These are phyloP conservation scores for Stentor coeruleus DNA, from an alignment of 73 alveolate genomes.

Conservation along the genomic window DNA sequence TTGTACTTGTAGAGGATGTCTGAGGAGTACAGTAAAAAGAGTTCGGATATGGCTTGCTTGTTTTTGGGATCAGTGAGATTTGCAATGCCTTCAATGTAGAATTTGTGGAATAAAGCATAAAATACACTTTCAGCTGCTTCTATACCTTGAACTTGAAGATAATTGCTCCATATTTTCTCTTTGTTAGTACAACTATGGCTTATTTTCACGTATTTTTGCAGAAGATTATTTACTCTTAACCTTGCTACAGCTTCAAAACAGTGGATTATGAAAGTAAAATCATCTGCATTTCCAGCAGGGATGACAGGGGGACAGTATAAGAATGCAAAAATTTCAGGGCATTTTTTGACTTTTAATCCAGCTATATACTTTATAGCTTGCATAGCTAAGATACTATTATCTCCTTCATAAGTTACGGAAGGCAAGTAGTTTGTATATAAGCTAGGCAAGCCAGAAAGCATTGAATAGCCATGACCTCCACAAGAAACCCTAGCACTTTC, in stretches of 20 bases:
- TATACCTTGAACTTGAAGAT: constrained; percentile 18
- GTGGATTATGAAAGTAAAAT: not conserved
- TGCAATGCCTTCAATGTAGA: not conserved
- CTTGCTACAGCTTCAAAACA: constrained; percentile 18
- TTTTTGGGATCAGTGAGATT: not conserved
- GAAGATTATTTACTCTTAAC: not conserved
- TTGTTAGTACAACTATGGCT: not conserved
- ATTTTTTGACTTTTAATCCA: not conserved
- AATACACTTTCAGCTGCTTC: not conserved
- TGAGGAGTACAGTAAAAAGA: not conserved
- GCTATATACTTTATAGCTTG: constrained; percentile 11
- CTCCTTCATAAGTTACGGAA: constrained; percentile 27
- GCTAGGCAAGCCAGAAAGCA: constrained; percentile 58
- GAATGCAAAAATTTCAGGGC: not conserved
- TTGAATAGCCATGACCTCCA: constrained; percentile 86
- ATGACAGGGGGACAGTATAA: not conserved
- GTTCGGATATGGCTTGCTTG: not conserved
- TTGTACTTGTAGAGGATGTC: not conserved
- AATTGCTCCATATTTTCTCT: not conserved
- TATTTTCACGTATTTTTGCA: not conserved
- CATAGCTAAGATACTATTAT: not conserved
- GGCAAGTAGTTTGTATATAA: not conserved
- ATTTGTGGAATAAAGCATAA: not conserved
- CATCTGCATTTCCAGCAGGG: not conserved
- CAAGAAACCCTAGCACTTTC: constrained; percentile 64